phyloP scores from a whole-genome alignment of 2,329 filamentous ascomycete species.

The Colletotrichum zoysiae region DNA sequence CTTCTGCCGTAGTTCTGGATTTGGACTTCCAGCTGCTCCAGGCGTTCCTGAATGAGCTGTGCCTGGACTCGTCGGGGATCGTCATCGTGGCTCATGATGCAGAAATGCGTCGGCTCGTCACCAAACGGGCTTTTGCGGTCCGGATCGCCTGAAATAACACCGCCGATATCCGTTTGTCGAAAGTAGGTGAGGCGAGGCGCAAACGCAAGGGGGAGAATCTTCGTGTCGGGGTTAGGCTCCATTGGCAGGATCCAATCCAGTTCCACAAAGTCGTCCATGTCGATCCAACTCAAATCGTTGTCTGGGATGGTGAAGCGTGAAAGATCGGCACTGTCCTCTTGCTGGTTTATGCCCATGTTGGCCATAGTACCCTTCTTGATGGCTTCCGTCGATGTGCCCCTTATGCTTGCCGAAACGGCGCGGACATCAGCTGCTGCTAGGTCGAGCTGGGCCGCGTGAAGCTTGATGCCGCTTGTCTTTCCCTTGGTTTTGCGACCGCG shows the following conservation, averaged over 20 bases:
- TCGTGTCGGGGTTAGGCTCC: constrained; percentile 90
- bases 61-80: constrained; percentile 91
- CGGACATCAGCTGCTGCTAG: constrained; percentile 91
- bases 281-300: constrained; percentile 95
- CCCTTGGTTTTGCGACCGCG: constrained; percentile 81
- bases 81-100: constrained; percentile 92
- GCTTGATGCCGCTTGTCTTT: constrained; percentile 92
- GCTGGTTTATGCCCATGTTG: constrained; percentile 64
- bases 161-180: constrained; percentile 92
- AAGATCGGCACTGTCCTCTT: constrained; percentile 74
- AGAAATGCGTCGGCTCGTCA: constrained; percentile 91
- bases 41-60: constrained; percentile 83
- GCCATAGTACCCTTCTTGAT: constrained; percentile 72
- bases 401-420: constrained; percentile 91
- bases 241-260: constrained; percentile 95
- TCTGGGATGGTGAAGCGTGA: constrained; percentile 96
- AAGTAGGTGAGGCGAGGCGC: constrained; percentile 98
- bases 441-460: constrained; percentile 94
- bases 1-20: constrained; percentile 79
- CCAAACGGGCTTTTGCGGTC: constrained; percentile 91
- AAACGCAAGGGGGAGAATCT: constrained; percentile 91
- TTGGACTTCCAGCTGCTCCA: constrained; percentile 83
- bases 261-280: constrained; percentile 99
- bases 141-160: constrained; percentile 82
- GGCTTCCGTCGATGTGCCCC: constrained; percentile 81